Conservation (phyloP, 2,329 filamentous ascomycete species). For the Colletotrichum eremochloae region DNA sequence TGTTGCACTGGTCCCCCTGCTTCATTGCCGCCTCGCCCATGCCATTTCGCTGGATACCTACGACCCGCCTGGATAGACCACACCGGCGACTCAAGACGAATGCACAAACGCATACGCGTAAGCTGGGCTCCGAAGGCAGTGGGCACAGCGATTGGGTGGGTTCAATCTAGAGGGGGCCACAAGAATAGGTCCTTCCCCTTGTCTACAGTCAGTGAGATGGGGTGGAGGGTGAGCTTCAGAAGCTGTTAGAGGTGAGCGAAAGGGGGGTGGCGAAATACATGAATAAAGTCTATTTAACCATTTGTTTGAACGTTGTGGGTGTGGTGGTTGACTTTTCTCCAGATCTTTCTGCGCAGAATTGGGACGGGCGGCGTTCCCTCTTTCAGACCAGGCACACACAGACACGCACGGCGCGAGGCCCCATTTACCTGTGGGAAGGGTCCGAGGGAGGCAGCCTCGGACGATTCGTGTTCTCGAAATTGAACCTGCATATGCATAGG, state of each 20-base stretch:
- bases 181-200: background rate
- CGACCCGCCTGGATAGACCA: background rate
- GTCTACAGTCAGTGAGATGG: background rate
- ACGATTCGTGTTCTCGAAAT: conserved; percentile 9
- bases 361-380: conserved; percentile 6
- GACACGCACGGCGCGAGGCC: background rate
- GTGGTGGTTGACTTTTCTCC: conserved; percentile 14
- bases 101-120: background rate
- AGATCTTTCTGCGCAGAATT: conserved; percentile 10
- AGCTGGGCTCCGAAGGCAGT: background rate
- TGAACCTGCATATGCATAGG: conserved; percentile 17
- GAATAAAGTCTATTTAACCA: conserved; percentile 31
- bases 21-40: background rate
- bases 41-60: background rate
- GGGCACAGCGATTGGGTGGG: conserved; percentile 4
- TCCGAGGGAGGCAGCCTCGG: background rate
- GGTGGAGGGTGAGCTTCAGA: background rate
- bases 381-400: conserved; percentile 30
- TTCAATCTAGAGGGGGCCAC: background rate
- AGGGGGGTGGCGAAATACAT: conserved; percentile 4
- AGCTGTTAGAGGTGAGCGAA: conserved; percentile 3
- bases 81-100: background rate
- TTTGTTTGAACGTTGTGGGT: conserved; percentile 31
- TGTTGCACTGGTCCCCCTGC: background rate
- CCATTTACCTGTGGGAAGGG: background rate